Base-by-base conservation (phyloP, 441 rosid species). In the California macrophylla region DNA sequence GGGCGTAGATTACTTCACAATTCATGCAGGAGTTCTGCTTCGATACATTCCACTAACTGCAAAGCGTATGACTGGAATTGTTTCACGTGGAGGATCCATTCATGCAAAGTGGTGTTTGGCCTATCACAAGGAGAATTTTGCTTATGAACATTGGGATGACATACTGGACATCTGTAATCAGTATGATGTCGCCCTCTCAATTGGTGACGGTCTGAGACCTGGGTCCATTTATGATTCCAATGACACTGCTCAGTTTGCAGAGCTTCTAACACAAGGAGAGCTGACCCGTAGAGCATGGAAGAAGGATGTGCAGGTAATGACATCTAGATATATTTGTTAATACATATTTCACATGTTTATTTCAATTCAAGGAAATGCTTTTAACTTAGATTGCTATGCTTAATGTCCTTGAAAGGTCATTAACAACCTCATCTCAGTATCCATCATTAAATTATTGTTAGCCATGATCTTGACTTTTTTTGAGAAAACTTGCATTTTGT, bases 141-240 rank as follows among this genome's bases (percentile, higher is more conserved):
- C 99, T 20, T 92, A 94, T 66, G 96, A 90, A 77, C 98, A 92
- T 66, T 94, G 99, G 99, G 98, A 91, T 85, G 98, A 90, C 52
- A 92, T 94, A 63, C 88, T 94, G 38, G 96, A 91, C 64, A 94
- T 94, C 16, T 90, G 99, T 71, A 90, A 90, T 82, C 96, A 94
- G 73, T 94, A 90, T 78, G 97, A 94, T 73, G 92, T 92, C 69
- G 92, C 97, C 1, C 83, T 94, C 69, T 94, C 99, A 0, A 92
- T 94, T n/a, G 96, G 99, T 6, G 98, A 92, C 81, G 98, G 98
- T 54, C 70, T 94, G 67, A 87, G 98, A 76, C 98, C 98, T 69
- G 99, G 99, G 2, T 92, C 99, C 0, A 90, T 94, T 29, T 90
- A 89, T 83, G 99, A 94, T 82, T 97, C 99, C 71, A 94, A 92